Conservation (phyloP, 495 filamentous ascomycete species). For the Aspergillus hancockii region DNA sequence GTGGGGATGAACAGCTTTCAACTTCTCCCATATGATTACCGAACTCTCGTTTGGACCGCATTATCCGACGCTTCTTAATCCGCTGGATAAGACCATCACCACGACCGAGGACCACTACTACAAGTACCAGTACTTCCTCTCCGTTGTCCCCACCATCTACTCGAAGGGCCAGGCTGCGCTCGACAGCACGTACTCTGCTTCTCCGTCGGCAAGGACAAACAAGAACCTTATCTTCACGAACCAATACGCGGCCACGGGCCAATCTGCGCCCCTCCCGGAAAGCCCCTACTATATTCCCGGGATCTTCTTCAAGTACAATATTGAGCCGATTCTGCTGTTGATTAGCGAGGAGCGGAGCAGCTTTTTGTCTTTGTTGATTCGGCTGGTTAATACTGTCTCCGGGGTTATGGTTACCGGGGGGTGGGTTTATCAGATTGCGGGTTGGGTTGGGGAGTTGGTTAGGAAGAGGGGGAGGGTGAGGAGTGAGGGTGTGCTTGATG, state of each 20-base stretch:
- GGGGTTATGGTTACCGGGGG: slow-evolving; percentile 65
- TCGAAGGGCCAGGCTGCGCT: slow-evolving; percentile 56
- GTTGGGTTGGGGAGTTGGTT: slow-evolving; percentile 52
- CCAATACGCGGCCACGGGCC: slow-evolving; percentile 95
- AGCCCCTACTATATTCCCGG: slow-evolving; percentile 68
- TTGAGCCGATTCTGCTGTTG: slow-evolving; percentile 89
- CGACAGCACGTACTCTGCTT: slow-evolving; percentile 33
- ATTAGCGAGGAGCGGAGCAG: slow-evolving; percentile 80
- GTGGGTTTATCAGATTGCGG: slow-evolving; percentile 61
- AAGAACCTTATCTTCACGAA: slow-evolving; percentile 79
- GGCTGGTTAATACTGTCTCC: slow-evolving; percentile 67
- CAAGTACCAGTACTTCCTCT: slow-evolving; percentile 98
- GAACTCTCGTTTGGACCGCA: slow-evolving; percentile 96
- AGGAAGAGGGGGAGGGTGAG: slow-evolving; percentile 42
- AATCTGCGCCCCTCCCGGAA: slow-evolving; percentile 68
- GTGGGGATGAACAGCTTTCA: slow-evolving; percentile 65
- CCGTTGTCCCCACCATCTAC: slow-evolving; percentile 95
- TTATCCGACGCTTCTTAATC: slow-evolving; percentile 91
- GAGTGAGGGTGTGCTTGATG: slow-evolving; percentile 60
- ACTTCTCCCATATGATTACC: slow-evolving; percentile 96
- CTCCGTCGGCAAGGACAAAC: slow-evolving; percentile 1
- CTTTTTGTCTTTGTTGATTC: slow-evolving; percentile 71
- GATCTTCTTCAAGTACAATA: slow-evolving; percentile 99
- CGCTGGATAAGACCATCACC: slow-evolving; percentile 87
- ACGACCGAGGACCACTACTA: slow-evolving; percentile 76